These are phyloP conservation scores for Pyrenula massariospora DNA, from an alignment of 495 filamentous ascomycete genomes.

Conservation along the genomic window DNA sequence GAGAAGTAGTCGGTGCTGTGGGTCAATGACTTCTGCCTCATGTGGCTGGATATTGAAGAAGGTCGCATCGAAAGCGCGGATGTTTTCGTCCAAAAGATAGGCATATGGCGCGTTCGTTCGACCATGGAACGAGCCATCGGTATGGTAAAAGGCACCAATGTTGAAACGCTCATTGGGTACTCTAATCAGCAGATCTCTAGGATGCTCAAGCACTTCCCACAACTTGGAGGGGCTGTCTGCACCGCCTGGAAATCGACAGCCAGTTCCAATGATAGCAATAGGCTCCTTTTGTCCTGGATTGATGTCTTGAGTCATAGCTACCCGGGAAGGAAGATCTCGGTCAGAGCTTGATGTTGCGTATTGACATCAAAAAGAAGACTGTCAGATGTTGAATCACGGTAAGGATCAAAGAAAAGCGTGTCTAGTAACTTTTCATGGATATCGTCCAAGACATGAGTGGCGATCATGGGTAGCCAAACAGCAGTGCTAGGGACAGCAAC, in stretches of 20 bases:
- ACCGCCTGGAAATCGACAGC: slow-evolving; percentile 15
- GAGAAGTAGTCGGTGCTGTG: slow-evolving; percentile 38
- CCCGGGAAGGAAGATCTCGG: too few relatives aligned
- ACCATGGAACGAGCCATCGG: slow-evolving; percentile 9
- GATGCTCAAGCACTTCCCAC: slow-evolving; percentile 13
- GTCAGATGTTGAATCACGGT: too few relatives aligned
- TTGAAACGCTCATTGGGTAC: slow-evolving; percentile 19
- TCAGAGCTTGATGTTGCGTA: too few relatives aligned
- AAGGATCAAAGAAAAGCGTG: too few relatives aligned
- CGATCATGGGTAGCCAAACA: too few relatives aligned
- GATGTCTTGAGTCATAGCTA: too few relatives aligned
- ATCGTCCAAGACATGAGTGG: too few relatives aligned
- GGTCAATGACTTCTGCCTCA: slow-evolving; percentile 34
- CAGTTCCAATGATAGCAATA: slow-evolving; percentile 24
- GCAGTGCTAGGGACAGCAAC: too few relatives aligned
- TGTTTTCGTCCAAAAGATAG: slow-evolving; percentile 28
- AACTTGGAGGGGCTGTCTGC: slow-evolving; percentile 14
- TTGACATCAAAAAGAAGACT: too few relatives aligned
- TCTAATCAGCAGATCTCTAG: background rate
- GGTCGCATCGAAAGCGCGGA: slow-evolving; percentile 26
- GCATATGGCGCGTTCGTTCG: slow-evolving; percentile 14
- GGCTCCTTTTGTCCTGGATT: too few relatives aligned
- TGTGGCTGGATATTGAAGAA: slow-evolving; percentile 48
- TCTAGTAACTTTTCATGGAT: too few relatives aligned
- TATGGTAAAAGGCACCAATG: slow-evolving; percentile 17